Conservation (phyloP, 805 yeast species). For the Candida argentea region DNA sequence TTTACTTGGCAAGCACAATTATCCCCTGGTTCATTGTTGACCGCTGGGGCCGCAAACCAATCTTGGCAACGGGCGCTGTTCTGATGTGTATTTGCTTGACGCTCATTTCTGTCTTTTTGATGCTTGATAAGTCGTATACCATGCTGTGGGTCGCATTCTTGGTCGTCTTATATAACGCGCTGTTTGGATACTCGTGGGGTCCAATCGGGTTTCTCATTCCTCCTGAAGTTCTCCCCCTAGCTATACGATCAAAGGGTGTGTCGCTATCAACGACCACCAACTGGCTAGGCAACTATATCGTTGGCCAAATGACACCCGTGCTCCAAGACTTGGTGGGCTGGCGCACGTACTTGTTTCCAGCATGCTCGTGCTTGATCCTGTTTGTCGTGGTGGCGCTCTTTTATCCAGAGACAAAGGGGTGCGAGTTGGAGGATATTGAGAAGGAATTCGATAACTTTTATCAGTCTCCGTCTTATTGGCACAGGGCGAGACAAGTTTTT, state of each 20-base stretch:
- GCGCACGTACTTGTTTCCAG: slow-evolving; percentile 33
- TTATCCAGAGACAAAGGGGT: slow-evolving; percentile 36
- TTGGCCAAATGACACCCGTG: slow-evolving; percentile 36
- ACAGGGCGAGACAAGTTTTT: slow-evolving; percentile 4
- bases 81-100: slow-evolving; percentile 28
- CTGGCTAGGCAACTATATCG: slow-evolving; percentile 36
- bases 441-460: slow-evolving; percentile 25
- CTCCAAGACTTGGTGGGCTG: slow-evolving; percentile 29
- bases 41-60: slow-evolving; percentile 36
- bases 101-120: slow-evolving; percentile 25
- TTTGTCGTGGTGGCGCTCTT: slow-evolving; percentile 22
- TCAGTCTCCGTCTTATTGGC: slow-evolving; percentile 10
- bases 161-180: slow-evolving; percentile 32
- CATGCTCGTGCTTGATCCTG: slow-evolving; percentile 25
- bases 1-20: slow-evolving; percentile 29
- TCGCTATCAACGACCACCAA: slow-evolving; percentile 35
- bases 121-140: slow-evolving; percentile 20
- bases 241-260: slow-evolving; percentile 34
- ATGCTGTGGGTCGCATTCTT: slow-evolving; percentile 29
- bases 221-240: slow-evolving; percentile 34
- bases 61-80: slow-evolving; percentile 30
- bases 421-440: slow-evolving; percentile 35
- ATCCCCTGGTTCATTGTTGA: slow-evolving; percentile 39
- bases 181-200: slow-evolving; percentile 38
- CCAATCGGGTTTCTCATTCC: slow-evolving; percentile 36